Evolutionary conservation across 2,329 filamentous ascomycete genomes (phyloP), one percentile per base, ranked within the genome.

Genomic region (Epichloe amarillans): DNA sequence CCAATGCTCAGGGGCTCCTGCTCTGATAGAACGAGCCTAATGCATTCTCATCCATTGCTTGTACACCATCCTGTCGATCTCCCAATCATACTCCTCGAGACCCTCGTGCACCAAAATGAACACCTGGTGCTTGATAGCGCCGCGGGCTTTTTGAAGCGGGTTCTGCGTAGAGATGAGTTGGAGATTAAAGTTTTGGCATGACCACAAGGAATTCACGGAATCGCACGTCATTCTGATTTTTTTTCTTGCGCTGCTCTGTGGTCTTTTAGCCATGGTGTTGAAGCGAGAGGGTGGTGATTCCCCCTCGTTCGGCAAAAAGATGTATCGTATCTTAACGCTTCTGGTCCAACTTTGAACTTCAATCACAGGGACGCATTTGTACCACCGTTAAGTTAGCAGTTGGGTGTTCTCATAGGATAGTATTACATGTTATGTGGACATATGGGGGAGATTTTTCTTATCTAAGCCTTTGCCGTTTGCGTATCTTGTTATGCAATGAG

Each of bases 241-340:
- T 75, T 55, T 60, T 82, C 76, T 82, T 69, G 78, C 78, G 77
- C 76, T 67, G 69, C 73, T 70, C 68, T 69, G 78, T 81, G 78
- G 69, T 78, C 77, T 77, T 67, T 60, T 63, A 71, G 75, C 72
- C 75, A 80, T 74, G 56, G 33, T 17, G 6, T 44, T 35, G 64
- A 57, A 52, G 14, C 33, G 52, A 47, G 40, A 17, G 33, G 35
- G 40, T 21, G 26, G 11, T 4, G 12, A 41, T 15, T 15, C 26
- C n/a, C 5, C 17, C 42, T 47, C 48, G 11, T 19, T 62, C 54
- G 69, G 72, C 73, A 76, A 64, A 63, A 68, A 79, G 76, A 79
- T 68, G 78, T 82, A 81, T 80, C 75, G 75, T 80, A 80, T 79
- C 76, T 72, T 69, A 75, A 79, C 76, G 76, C 77, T 66, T 67